Evolutionary conservation across 495 filamentous ascomycete species (phyloP).

Genomic region (Elasticomyces elasticus): DNA sequence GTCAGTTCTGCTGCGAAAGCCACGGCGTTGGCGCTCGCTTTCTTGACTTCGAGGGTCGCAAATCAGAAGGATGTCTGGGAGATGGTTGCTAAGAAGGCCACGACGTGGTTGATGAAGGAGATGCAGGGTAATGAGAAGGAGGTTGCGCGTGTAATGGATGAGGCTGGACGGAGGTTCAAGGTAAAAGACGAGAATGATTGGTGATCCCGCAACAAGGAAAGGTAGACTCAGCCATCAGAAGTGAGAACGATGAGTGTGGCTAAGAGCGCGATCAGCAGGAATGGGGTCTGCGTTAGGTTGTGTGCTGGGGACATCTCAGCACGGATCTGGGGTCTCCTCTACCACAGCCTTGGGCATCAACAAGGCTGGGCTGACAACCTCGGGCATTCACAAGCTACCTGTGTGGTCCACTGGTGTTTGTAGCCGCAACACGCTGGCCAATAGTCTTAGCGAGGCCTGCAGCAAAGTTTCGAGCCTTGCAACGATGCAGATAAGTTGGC

Average conservation of each 20-base stretch:
- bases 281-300: too few species aligned
- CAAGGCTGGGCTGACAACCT: neutral
- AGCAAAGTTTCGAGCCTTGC: neutral
- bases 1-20: slow-evolving; percentile 24
- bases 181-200: neutral
- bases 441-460: neutral
- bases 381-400: neutral
- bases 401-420: neutral
- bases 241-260: too few species aligned
- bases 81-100: slow-evolving; percentile 44
- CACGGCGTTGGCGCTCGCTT: slow-evolving; percentile 43
- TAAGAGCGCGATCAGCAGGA: too few species aligned
- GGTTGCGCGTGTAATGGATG: neutral
- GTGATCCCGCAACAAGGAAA: too few species aligned
- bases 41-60: slow-evolving; percentile 35
- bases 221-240: too few species aligned
- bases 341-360: neutral
- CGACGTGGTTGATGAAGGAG: slow-evolving; percentile 31
- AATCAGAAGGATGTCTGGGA: slow-evolving; percentile 44
- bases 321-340: too few species aligned
- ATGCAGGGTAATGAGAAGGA: neutral
- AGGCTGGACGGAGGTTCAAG: neutral
- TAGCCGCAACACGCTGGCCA: neutral
- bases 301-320: too few species aligned
- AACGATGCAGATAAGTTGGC: too few species aligned